Conservation (phyloP, 2,329 filamentous ascomycete species). For the Ophiostoma perfectum region DNA sequence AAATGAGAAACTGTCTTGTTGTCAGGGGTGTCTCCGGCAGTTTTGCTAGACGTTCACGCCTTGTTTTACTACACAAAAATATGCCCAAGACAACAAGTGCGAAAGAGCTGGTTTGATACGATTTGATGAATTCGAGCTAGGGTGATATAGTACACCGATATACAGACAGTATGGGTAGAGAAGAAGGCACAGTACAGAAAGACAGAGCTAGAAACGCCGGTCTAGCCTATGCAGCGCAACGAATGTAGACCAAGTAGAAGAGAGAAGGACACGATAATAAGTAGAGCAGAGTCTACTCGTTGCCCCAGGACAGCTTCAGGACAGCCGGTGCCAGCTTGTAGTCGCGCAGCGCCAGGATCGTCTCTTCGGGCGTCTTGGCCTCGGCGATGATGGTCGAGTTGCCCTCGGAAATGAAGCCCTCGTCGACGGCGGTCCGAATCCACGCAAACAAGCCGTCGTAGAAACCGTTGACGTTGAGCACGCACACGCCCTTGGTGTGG, state of each 20-base stretch:
- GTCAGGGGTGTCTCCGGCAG: too few relatives aligned
- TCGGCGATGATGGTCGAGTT: slow-evolving; percentile 76
- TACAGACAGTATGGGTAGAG: background rate
- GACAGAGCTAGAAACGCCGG: slow-evolving; percentile 1
- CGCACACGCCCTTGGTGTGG: slow-evolving; percentile 69
- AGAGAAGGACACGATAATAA: background rate
- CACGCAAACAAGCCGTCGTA: slow-evolving; percentile 83
- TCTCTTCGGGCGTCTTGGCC: slow-evolving; percentile 65
- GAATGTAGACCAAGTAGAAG: background rate
- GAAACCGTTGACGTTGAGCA: slow-evolving; percentile 85
- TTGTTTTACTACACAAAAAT: too few relatives aligned
- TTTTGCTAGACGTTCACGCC: too few relatives aligned
- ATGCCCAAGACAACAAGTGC: too few relatives aligned
- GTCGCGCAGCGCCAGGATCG: slow-evolving; percentile 61
- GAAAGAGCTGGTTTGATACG: too few relatives aligned
- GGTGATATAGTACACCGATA: slow-evolving; percentile 7
- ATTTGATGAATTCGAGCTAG: background rate
- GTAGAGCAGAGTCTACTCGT: slow-evolving; percentile 44
- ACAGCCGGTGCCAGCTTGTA: slow-evolving; percentile 72
- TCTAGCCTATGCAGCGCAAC: slow-evolving; percentile 3
- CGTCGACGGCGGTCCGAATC: slow-evolving; percentile 68
- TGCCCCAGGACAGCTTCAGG: slow-evolving; percentile 77
- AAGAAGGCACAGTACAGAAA: background rate
- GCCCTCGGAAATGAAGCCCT: slow-evolving; percentile 67
- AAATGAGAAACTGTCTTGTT: too few relatives aligned